Evolutionary conservation across 2,329 filamentous ascomycete genomes (phyloP).

Genomic region (Cladosporium sp.): DNA sequence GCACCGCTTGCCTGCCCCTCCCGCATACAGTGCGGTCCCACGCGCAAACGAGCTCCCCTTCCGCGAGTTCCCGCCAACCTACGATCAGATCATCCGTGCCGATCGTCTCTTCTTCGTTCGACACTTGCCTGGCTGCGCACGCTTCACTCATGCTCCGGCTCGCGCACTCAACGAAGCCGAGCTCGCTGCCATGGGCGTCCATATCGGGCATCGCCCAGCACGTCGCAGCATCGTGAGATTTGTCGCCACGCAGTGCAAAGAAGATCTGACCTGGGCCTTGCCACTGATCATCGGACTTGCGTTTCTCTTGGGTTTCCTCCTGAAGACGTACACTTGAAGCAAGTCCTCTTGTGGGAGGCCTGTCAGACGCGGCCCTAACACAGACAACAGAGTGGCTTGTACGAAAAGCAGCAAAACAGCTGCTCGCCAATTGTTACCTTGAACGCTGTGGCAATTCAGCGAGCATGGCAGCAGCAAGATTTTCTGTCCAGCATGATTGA

Average conservation of each 20-base stretch:
- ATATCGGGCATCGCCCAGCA: not conserved
- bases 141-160: not conserved
- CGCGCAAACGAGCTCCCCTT: not conserved
- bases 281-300: not conserved
- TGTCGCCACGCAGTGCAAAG: not conserved
- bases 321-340: not conserved
- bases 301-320: not conserved
- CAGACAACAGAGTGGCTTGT: not conserved
- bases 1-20: not conserved
- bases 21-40: not conserved
- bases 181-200: not conserved
- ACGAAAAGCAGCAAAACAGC: not conserved
- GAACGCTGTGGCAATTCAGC: not conserved
- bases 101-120: not conserved
- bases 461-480: not conserved
- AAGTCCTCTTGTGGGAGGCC: not conserved
- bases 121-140: not conserved
- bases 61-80: not conserved
- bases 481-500: not conserved
- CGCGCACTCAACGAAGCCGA: not conserved
- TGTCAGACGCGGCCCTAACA: not conserved
- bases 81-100: not conserved
- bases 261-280: not conserved
- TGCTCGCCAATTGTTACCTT: not conserved
- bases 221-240: not conserved